Evolutionary conservation across 2,329 filamentous ascomycete species (phyloP), one percentile per base, ranked within the genome.

Genomic region (Didymella lethalis): DNA sequence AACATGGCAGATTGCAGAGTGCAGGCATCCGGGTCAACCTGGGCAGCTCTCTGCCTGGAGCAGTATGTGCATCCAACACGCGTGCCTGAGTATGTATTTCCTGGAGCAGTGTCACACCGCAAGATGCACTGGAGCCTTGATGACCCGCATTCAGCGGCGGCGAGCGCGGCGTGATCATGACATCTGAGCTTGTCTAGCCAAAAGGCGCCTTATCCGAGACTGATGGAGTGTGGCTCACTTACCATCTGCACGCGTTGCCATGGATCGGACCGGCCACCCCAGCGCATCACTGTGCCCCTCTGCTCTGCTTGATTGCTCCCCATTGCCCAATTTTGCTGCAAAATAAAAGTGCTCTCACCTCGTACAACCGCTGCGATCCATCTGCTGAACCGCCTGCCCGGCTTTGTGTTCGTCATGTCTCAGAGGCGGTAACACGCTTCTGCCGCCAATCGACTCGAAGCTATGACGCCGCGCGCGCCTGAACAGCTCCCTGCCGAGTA

Each of bases 391-490:
- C 41, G 46, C 34, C 50, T 36, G 41, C 34, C 23, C 38, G 51
- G 28, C 28, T 47, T 32, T 43, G 50, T 54, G 49, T 46, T 47
- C 56, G 56, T 18, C 48, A 56, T 60, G 57, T 56, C 48, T 60
- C 38, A 43, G 29, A 20, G 32, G 47, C 44, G 44, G 52, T 60
- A 53, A 56, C 48, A 48, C 57, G 52, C 48, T 26, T 28, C 29
- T 45, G 28, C 53, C 48, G 63, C 71, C 71, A 72, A 71, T 72
- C 70, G 69, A 53, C n/a, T 28, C 16, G 11, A 28, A 48, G 48
- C 48, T 46, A 75, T 77, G 75, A 68, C 69, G 59, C 75, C 74
- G 41, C 67, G 70, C 45, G 56, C 56, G 20, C 55, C 55, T 38
- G 44, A 54, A 38, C 38, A 20, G n/a, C 26, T 48, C 12, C 52